phyloP scores from a whole-genome alignment of 768 basidiomycete species.

The Crepidotus variabilis region DNA sequence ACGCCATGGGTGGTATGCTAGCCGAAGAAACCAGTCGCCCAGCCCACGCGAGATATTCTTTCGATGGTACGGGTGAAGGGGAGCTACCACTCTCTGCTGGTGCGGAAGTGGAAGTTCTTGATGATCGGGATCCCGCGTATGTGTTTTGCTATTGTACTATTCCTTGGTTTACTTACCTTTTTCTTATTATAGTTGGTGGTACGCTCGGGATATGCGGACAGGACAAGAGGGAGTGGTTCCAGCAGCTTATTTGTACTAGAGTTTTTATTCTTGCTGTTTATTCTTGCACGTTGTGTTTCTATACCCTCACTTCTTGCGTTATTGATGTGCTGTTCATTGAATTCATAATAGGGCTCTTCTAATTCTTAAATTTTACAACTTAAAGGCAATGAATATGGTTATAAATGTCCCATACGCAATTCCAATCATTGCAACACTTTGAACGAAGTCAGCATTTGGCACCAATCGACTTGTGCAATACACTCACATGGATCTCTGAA shows the following conservation, averaged over 20 bases:
- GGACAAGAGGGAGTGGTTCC: slow-evolving; percentile 90
- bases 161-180: slow-evolving; percentile 12
- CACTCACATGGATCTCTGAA: slow-evolving; percentile 71
- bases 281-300: slow-evolving; percentile 22
- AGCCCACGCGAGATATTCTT: slow-evolving; percentile 80
- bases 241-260: slow-evolving; percentile 84
- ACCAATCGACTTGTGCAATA: slow-evolving; percentile 2
- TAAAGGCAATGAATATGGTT: neutral
- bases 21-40: slow-evolving; percentile 70
- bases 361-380: neutral
- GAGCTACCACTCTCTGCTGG: slow-evolving; percentile 71
- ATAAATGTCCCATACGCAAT: neutral
- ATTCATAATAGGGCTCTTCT: neutral
- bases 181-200: slow-evolving; percentile 77
- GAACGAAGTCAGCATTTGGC: slow-evolving; percentile 5
- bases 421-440: slow-evolving; percentile 28
- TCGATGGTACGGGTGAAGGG: slow-evolving; percentile 75
- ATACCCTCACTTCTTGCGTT: slow-evolving; percentile 16
- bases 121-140: slow-evolving; percentile 78
- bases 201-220: slow-evolving; percentile 73
- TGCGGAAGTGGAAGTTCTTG: slow-evolving; percentile 69
- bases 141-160: slow-evolving; percentile 25
- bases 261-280: slow-evolving; percentile 30
- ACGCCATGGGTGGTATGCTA: slow-evolving; percentile 59
- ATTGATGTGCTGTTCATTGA: neutral